These are phyloP conservation scores for Musa troglodytarum DNA, from an alignment of 176 grass and related monocot genomes.

Conservation along the genomic window DNA sequence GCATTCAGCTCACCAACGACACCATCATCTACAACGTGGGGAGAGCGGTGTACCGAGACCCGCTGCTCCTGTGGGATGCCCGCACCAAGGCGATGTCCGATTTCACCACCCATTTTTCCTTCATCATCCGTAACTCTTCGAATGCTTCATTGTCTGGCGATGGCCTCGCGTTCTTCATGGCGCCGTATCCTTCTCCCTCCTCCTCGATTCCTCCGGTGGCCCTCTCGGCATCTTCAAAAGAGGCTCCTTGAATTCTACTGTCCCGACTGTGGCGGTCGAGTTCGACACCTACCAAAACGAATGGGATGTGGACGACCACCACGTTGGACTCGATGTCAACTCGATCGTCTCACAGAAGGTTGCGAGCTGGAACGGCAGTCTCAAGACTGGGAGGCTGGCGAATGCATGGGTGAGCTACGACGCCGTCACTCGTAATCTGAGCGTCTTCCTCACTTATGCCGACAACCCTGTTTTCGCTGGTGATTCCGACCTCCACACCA, in stretches of 20 bases:
- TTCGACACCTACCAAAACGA: constrained; percentile 63
- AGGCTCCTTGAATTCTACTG: neutral
- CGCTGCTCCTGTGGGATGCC: neutral
- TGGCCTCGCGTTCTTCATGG: constrained; percentile 73
- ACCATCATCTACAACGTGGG: neutral
- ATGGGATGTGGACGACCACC: constrained; percentile 49
- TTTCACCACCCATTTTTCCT: constrained; percentile 59
- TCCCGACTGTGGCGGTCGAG: constrained; percentile 53
- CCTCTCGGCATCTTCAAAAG: constrained; percentile 55
- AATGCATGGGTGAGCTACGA: constrained; percentile 66
- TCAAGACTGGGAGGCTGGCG: constrained; percentile 50
- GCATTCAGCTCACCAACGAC: neutral
- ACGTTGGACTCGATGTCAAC: constrained; percentile 60
- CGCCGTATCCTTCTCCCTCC: constrained; percentile 44
- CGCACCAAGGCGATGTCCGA: constrained; percentile 34
- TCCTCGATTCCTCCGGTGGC: constrained; percentile 36
- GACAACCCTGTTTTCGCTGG: constrained; percentile 10
- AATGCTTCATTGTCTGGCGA: constrained; percentile 31
- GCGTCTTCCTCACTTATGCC: constrained; percentile 60
- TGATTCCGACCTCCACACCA: constrained; percentile 23
- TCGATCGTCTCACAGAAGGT: constrained; percentile 37
- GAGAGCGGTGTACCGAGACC: neutral
- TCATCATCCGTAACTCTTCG: constrained; percentile 39
- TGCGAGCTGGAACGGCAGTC: constrained; percentile 34
- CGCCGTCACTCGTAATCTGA: constrained; percentile 35